These are phyloP conservation scores for Globisporangium sylvaticum DNA, from an alignment of 352 stramenopile genomes.

Conservation along the genomic window DNA sequence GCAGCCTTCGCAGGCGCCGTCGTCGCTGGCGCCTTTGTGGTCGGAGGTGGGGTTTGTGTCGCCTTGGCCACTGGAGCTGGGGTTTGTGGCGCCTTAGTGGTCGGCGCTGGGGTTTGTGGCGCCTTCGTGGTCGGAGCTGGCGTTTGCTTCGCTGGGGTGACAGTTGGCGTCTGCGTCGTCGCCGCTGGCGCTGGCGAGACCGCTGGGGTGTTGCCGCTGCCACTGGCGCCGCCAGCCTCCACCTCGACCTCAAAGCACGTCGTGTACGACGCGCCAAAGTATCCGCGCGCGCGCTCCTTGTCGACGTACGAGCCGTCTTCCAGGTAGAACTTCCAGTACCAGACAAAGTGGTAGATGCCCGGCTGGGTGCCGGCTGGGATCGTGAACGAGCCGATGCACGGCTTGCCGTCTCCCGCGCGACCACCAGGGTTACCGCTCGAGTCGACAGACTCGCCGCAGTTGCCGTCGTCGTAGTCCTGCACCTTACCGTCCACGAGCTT, in stretches of 20 bases:
- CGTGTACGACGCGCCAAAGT: slow-evolving; percentile 65
- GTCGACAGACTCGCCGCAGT: slow-evolving; percentile 55
- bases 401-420: slow-evolving; percentile 54
- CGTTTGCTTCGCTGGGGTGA: slow-evolving; percentile 7
- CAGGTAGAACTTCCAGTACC: slow-evolving; percentile 72
- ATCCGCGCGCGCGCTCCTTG: slow-evolving; percentile 39
- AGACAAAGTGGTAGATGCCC: slow-evolving; percentile 64
- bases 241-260: slow-evolving; percentile 72
- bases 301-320: slow-evolving; percentile 51
- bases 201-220: slow-evolving; percentile 7
- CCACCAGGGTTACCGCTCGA: slow-evolving; percentile 35
- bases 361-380: slow-evolving; percentile 37
- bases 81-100: not conserved
- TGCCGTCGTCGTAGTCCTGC: slow-evolving; percentile 52
- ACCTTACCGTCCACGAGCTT: slow-evolving; percentile 45
- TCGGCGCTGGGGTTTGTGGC: not conserved
- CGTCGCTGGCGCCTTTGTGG: not conserved
- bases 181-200: slow-evolving; percentile 3
- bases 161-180: slow-evolving; percentile 9
- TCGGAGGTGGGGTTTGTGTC: not conserved
- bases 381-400: slow-evolving; percentile 51
- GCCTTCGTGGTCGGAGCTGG: slow-evolving; percentile 9
- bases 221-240: slow-evolving; percentile 14
- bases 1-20: slow-evolving; percentile 6
- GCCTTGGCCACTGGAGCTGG: not conserved